phyloP scores from a whole-genome alignment of 805 yeast genomes.

The Candida insectalens region DNA sequence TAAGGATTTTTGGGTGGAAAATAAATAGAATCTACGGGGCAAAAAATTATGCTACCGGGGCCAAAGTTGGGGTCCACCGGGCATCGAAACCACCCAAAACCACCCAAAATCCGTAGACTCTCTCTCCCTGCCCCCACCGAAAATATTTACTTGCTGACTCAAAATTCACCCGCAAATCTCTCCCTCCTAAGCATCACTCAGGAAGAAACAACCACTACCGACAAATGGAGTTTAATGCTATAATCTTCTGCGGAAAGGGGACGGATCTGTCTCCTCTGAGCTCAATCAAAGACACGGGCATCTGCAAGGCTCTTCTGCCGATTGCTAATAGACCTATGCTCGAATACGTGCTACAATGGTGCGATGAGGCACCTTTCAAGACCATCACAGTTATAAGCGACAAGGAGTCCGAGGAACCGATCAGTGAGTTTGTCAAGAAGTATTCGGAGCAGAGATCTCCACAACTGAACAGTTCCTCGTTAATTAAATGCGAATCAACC shows the following conservation, averaged over 20 bases:
- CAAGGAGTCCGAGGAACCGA: constrained; percentile 33
- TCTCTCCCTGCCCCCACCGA: neutral
- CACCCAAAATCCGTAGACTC: neutral
- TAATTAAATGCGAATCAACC: constrained; percentile 32
- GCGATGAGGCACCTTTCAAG: constrained; percentile 74
- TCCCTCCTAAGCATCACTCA: too few species aligned
- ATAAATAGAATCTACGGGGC: too few species aligned
- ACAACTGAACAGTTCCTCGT: constrained; percentile 22
- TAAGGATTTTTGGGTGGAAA: too few species aligned
- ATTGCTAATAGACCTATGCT: constrained; percentile 86
- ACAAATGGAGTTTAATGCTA: constrained; percentile 84
- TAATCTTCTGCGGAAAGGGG: constrained; percentile 85
- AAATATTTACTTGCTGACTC: neutral
- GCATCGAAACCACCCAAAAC: too few species aligned
- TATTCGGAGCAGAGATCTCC: constrained; percentile 34
- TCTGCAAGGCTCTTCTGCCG: constrained; percentile 80
- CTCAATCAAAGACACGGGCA: constrained; percentile 47
- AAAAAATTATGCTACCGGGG: too few species aligned
- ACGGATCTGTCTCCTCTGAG: constrained; percentile 64
- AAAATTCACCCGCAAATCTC: neutral
- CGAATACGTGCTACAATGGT: constrained; percentile 85
- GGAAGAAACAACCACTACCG: neutral
- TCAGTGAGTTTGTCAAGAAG: constrained; percentile 37
- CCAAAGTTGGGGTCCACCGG: too few species aligned
- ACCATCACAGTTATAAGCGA: constrained; percentile 53